These are phyloP conservation scores for Cnidoscolus chayamansa DNA, from an alignment of 441 rosid genomes.

Conservation along the genomic window DNA sequence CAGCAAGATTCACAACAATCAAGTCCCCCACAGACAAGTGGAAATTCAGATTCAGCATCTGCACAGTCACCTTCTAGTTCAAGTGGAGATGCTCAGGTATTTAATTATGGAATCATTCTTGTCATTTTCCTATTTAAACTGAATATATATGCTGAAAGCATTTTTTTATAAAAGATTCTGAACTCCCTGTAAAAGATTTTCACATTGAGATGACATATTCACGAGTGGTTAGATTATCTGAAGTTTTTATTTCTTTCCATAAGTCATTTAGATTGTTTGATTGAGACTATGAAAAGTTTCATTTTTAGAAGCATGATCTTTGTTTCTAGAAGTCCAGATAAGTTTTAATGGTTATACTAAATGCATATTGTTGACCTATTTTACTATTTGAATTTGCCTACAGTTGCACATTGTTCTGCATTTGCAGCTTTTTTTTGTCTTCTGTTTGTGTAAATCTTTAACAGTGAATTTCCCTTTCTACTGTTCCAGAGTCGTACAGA, in stretches of 20 bases:
- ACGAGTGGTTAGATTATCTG: neutral
- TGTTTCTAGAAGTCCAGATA: neutral
- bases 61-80: slow-evolving; percentile 94
- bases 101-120: slow-evolving; percentile 6
- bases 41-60: slow-evolving; percentile 93
- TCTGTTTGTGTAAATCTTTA: neutral
- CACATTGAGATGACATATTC: neutral
- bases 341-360: neutral
- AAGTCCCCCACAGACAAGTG: slow-evolving; percentile 89
- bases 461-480: slow-evolving; percentile 15
- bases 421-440: slow-evolving; percentile 3
- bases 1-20: slow-evolving; percentile 80
- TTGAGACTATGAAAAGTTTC: neutral
- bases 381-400: neutral
- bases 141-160: slow-evolving; percentile 8
- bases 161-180: neutral
- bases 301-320: neutral
- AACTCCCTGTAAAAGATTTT: neutral
- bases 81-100: slow-evolving; percentile 81
- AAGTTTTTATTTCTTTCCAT: neutral
- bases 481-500: slow-evolving; percentile 77
- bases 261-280: neutral
- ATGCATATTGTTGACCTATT: slow-evolving; percentile 4
- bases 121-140: neutral
- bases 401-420: neutral